phyloP scores from a whole-genome alignment of 371 early-diverging fungal genomes.

The Mucor piriformis region DNA sequence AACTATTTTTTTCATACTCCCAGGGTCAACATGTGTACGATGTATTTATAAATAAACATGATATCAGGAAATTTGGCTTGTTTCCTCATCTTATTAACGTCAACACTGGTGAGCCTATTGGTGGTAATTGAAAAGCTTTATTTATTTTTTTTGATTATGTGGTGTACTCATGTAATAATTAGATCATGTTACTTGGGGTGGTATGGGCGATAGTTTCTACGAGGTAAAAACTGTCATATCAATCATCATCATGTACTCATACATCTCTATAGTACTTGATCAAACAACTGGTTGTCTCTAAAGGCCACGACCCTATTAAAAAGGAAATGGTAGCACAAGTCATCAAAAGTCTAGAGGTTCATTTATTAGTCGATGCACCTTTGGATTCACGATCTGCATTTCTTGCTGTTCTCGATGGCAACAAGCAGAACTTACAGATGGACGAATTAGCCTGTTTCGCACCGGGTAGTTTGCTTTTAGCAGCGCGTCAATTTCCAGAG shows the following conservation, averaged over 20 bases:
- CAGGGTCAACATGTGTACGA: slow-evolving; percentile 56
- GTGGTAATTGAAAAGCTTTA: neutral
- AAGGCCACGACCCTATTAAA: slow-evolving; percentile 46
- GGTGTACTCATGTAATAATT: neutral
- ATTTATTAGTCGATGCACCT: slow-evolving; percentile 31
- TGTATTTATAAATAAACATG: slow-evolving; percentile 24
- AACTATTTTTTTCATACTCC: neutral
- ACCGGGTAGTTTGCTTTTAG: slow-evolving; percentile 39
- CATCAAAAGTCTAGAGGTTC: slow-evolving; percentile 26
- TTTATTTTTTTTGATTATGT: neutral
- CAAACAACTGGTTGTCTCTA: slow-evolving; percentile 66
- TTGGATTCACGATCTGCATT: slow-evolving; percentile 24
- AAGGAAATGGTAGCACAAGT: slow-evolving; percentile 45
- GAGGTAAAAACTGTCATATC: slow-evolving; percentile 34
- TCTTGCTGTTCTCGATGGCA: slow-evolving; percentile 27
- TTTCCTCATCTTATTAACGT: slow-evolving; percentile 68
- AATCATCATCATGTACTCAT: too few species aligned
- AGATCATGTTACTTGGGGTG: slow-evolving; percentile 49
- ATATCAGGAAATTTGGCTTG: slow-evolving; percentile 39
- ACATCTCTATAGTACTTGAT: slow-evolving; percentile 35
- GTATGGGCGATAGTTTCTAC: slow-evolving; percentile 61
- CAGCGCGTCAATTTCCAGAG: slow-evolving; percentile 31
- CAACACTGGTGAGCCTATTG: slow-evolving; percentile 57
- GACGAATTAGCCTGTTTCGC: slow-evolving; percentile 54
- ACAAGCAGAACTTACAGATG: slow-evolving; percentile 28